Evolutionary conservation across 129 eudicot species (phyloP).

Genomic region (Solidago caesia): DNA sequence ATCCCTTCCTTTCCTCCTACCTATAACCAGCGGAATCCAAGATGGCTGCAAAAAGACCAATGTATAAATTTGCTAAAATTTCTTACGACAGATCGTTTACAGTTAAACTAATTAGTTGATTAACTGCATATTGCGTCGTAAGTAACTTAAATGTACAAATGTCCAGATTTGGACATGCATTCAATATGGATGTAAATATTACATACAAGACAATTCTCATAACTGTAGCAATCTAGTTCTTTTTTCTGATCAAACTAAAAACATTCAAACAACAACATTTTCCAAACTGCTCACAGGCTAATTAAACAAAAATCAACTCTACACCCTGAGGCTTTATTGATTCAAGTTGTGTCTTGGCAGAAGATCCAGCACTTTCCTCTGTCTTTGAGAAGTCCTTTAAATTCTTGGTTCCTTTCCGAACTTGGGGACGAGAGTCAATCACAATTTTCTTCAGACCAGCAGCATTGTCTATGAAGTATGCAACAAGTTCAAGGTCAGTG

Average conservation of each 20-base stretch:
- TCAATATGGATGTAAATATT: conserved; percentile 25
- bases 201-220: conserved; percentile 33
- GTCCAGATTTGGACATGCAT: conserved; percentile 42
- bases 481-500: conserved; percentile 16
- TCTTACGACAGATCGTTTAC: neutral
- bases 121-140: neutral
- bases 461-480: conserved; percentile 1
- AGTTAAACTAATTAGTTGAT: neutral
- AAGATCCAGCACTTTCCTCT: conserved; percentile 2
- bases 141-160: conserved; percentile 38
- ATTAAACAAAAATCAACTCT: conserved; percentile 6
- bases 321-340: conserved; percentile 15
- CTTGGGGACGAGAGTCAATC: conserved; percentile 13
- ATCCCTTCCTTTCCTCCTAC: neutral
- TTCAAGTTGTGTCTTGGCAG: conserved; percentile 4
- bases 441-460: neutral
- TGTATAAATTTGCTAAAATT: neutral
- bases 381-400: neutral
- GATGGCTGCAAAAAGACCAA: neutral
- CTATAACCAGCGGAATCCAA: neutral
- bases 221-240: conserved; percentile 26
- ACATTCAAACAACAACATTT: neutral
- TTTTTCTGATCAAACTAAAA: neutral
- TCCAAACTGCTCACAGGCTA: neutral
- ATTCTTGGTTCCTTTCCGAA: neutral